Evolutionary conservation across 257 asterid species (phyloP).

Genomic region (Schizonepeta tenuifolia): DNA sequence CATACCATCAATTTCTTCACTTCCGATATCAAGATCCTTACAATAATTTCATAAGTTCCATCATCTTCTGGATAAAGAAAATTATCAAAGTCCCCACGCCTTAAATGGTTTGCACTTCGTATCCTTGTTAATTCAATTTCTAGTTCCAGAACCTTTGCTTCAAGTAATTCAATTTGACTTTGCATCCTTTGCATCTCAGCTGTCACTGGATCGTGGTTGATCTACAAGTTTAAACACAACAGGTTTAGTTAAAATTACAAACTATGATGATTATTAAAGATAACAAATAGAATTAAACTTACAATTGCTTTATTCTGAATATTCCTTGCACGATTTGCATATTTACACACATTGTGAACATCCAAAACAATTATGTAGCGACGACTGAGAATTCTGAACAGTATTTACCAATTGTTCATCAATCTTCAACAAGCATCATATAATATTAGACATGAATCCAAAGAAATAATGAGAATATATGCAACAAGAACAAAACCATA

Average conservation of each 20-base stretch:
- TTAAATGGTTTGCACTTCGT: conserved; percentile 49
- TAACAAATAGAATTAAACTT: no score
- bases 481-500: no score
- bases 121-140: conserved; percentile 67
- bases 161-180: conserved; percentile 86
- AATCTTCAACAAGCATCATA: no score
- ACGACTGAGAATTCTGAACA: no score
- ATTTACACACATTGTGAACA: no score
- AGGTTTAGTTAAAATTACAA: background rate
- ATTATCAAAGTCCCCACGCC: conserved; percentile 44
- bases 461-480: no score
- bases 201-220: conserved; percentile 87
- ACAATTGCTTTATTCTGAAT: no score
- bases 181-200: conserved; percentile 88
- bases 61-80: conserved; percentile 56
- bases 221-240: conserved; percentile 45
- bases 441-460: no score
- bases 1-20: conserved; percentile 65
- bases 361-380: no score
- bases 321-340: no score
- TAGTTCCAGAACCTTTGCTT: conserved; percentile 80
- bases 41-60: conserved; percentile 48
- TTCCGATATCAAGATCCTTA: conserved; percentile 53
- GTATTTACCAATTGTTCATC: no score
- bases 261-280: no score